These are phyloP conservation scores for Neostapfia colusana DNA, from an alignment of 176 grass and related monocot species.

Conservation along the genomic window DNA sequence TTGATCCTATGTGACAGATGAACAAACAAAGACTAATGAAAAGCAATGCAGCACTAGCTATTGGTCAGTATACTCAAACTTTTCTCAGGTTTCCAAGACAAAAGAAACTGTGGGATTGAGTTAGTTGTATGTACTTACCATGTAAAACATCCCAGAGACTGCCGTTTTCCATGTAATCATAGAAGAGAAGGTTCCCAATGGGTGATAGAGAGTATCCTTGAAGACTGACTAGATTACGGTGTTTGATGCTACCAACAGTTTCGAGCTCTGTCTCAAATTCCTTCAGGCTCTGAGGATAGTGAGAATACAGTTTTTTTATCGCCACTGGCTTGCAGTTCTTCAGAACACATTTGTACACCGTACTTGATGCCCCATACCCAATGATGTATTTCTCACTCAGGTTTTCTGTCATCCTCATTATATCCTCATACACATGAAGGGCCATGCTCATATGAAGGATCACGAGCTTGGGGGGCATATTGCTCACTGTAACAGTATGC, in stretches of 20 bases:
- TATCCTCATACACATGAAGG: slow-evolving; percentile 94
- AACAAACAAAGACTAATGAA: slow-evolving; percentile 22
- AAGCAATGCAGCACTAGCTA: slow-evolving; percentile 1
- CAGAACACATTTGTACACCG: slow-evolving; percentile 89
- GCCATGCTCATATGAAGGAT: slow-evolving; percentile 99
- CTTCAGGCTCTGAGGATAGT: slow-evolving; percentile 75
- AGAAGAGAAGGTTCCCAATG: slow-evolving; percentile 88
- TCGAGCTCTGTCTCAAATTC: slow-evolving; percentile 93
- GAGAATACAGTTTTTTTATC: slow-evolving; percentile 82
- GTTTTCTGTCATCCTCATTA: slow-evolving; percentile 98
- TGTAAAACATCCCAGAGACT: slow-evolving; percentile 99
- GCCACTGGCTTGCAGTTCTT: slow-evolving; percentile 97
- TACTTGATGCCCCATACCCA: slow-evolving; percentile 96
- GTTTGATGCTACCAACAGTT: slow-evolving; percentile 98
- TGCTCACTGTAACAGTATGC: slow-evolving; percentile 57
- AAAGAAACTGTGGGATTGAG: not conserved
- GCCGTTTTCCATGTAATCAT: slow-evolving; percentile 95
- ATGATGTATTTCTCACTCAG: slow-evolving; percentile 98
- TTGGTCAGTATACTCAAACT: slow-evolving; percentile 1
- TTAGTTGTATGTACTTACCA: slow-evolving; percentile 46
- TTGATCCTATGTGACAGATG: slow-evolving; percentile 18
- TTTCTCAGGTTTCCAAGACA: not conserved
- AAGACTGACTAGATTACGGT: slow-evolving; percentile 87
- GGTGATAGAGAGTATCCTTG: slow-evolving; percentile 95
- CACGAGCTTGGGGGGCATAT: slow-evolving; percentile 80